These are phyloP conservation scores for Prototheca wickerhamii DNA, from an alignment of 163 green algal genomes.

Conservation along the genomic window DNA sequence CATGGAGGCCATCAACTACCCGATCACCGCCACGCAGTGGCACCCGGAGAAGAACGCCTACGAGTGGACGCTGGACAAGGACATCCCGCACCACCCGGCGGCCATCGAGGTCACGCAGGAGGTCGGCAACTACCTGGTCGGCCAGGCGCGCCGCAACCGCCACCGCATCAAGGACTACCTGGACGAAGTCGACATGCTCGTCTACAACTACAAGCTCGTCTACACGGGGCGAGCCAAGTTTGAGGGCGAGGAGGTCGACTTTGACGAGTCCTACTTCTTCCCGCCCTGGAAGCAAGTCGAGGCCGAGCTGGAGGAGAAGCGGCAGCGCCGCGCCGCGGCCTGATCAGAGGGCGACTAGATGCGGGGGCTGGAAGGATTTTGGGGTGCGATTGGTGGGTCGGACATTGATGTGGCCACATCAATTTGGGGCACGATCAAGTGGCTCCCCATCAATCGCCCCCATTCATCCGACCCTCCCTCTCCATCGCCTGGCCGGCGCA, in stretches of 20 bases:
- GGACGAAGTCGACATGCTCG: slow-evolving; percentile 56
- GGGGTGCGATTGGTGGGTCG: too few species aligned
- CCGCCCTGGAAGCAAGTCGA: neutral
- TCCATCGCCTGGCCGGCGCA: too few species aligned
- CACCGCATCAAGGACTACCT: slow-evolving; percentile 33
- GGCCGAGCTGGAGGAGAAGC: neutral
- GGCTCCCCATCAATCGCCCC: too few species aligned
- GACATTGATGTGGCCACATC: too few species aligned
- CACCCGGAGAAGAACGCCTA: slow-evolving; percentile 86
- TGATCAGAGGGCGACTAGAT: too few species aligned
- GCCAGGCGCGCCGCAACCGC: slow-evolving; percentile 52
- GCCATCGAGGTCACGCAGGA: slow-evolving; percentile 58
- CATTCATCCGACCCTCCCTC: too few species aligned
- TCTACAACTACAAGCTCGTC: slow-evolving; percentile 60
- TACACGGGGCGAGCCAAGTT: slow-evolving; percentile 47
- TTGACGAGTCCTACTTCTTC: slow-evolving; percentile 58
- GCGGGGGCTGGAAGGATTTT: too few species aligned
- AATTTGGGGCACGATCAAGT: too few species aligned
- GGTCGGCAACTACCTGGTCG: slow-evolving; percentile 70
- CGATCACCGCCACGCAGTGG: slow-evolving; percentile 47
- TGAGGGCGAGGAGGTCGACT: slow-evolving; percentile 52
- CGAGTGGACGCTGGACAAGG: slow-evolving; percentile 62
- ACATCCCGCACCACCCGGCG: slow-evolving; percentile 68
- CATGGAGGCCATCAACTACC: slow-evolving; percentile 61
- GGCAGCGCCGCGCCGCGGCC: neutral